Evolutionary conservation across 2,329 filamentous ascomycete genomes (phyloP), one percentile per base, ranked within the genome.

Genomic region (Domatiomyces catenatus): DNA sequence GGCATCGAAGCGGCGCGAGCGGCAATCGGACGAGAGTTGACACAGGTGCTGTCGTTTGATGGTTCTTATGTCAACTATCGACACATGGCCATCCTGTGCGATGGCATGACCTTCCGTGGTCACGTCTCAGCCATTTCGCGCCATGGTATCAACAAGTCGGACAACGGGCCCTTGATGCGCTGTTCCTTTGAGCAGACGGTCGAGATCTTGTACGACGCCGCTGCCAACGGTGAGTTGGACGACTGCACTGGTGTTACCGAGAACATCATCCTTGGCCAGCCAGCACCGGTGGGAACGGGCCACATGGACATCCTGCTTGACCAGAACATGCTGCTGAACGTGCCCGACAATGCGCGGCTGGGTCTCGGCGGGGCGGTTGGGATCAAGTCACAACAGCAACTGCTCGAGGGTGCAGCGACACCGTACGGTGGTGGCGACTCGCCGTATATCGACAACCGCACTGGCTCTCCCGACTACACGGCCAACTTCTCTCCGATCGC

Each of bases 141-240:
- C 69, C 92, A 98, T 65, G 92, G 92, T 71, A 98, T 98, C 73
- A 98, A 98, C 73, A 82, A 92, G 61, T 87, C 90, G 22, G 92
- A 98, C 64, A 98, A 93, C 55, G 92, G 92, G 73, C 93, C 92
- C 8, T 76, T 98, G 61, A 98, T 98, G 92, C 84, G 92, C 67
- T 98, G 93, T 75, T 98, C 92, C 1, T 98, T 98, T 70, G 92
- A 98, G 70, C 93, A 98, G 68, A 98, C 92, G 0, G 92, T 98
- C 42, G 93, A 98, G 65, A 98, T 98, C 73, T 74, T 98, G 49
- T 80, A 98, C 18, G 92, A 98, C 65, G 93, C 92, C 54, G 92
- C 92, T 20, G 87, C 88, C 15, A 86, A 86, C 48, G 92, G 92
- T 65, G 92, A 98, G 68, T 76, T 98, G 28, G 92, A 98, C 64